Percentiles rank a stretch among this genome's conserved stretches.
phyloP scores from a whole-genome alignment of 495 filamentous ascomycete species.

The Parmelia sp. region DNA sequence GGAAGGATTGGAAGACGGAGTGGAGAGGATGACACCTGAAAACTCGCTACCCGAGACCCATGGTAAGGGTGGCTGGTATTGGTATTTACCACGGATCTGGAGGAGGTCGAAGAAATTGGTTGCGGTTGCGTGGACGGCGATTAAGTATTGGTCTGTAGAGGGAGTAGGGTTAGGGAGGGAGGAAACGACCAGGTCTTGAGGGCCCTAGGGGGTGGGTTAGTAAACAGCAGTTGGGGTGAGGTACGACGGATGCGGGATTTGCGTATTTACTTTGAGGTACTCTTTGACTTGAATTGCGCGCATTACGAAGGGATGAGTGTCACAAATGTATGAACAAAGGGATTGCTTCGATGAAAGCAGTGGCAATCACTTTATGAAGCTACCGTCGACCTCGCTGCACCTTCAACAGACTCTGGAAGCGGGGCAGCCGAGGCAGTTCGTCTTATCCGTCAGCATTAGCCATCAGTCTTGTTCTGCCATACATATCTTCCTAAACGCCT shows the following conservation, averaged over 20 bases:
- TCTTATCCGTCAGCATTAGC: background rate
- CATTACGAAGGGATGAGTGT: slow-evolving; percentile 46
- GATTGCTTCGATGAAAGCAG: background rate
- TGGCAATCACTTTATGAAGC: background rate
- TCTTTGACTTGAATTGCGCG: slow-evolving; percentile 69
- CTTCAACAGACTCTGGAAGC: background rate
- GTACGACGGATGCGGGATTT: background rate
- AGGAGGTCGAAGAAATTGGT: slow-evolving; percentile 96
- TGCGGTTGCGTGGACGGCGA: slow-evolving; percentile 79
- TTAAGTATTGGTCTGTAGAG: slow-evolving; percentile 67
- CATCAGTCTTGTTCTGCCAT: background rate
- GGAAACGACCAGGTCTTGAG: slow-evolving; percentile 68
- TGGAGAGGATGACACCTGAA: slow-evolving; percentile 64
- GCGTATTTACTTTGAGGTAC: slow-evolving; percentile 54
- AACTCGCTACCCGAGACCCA: slow-evolving; percentile 89
- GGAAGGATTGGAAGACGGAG: slow-evolving; percentile 44
- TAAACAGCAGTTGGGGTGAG: background rate
- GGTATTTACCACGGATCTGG: slow-evolving; percentile 70
- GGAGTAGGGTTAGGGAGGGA: slow-evolving; percentile 67
- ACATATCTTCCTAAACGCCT: background rate
- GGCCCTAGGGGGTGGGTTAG: slow-evolving; percentile 39
- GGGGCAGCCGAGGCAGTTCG: slow-evolving; percentile 12
- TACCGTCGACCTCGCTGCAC: background rate
- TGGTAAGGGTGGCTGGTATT: slow-evolving; percentile 64
- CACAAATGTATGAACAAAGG: background rate